Percentiles rank a stretch among this genome's conserved stretches.
Evolutionary conservation across 164 flowering plant species (phyloP).

Genomic region (Annona cherimola): DNA sequence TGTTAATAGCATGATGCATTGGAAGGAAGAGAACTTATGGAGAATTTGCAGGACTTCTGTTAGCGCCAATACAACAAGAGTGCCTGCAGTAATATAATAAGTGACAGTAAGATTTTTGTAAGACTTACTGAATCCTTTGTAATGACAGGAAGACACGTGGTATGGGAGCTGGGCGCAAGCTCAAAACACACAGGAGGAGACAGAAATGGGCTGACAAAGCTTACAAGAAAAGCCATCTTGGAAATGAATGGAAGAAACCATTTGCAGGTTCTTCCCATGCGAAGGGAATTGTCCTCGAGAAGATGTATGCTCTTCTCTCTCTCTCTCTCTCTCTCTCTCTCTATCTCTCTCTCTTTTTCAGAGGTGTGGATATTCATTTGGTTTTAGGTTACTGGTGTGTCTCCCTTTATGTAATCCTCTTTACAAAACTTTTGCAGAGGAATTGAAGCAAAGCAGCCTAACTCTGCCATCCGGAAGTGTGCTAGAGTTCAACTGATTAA

Average conservation of each 20-base stretch:
- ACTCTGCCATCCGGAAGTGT: slow-evolving; percentile 64
- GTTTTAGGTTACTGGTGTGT: no score
- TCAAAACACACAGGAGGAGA: slow-evolving; percentile 43
- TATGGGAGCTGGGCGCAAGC: slow-evolving; percentile 66
- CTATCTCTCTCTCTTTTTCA: background rate
- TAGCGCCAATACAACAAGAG: no score
- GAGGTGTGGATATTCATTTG: no score
- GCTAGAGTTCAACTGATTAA: slow-evolving; percentile 61
- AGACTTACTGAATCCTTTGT: background rate
- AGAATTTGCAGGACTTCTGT: no score
- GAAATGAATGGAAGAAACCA: slow-evolving; percentile 66
- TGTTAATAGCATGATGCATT: no score
- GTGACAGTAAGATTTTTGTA: no score
- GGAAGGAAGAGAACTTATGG: no score
- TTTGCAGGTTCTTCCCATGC: slow-evolving; percentile 71
- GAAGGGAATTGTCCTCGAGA: slow-evolving; percentile 59
- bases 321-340: background rate
- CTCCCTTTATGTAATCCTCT: background rate
- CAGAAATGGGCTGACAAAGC: slow-evolving; percentile 63
- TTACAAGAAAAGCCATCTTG: slow-evolving; percentile 58
- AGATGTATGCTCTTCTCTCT: slow-evolving; percentile 33
- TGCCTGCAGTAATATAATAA: no score
- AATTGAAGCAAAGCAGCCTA: slow-evolving; percentile 67
- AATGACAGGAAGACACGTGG: slow-evolving; percentile 53
- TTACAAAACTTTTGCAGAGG: slow-evolving; percentile 28